Percentiles rank a stretch among this genome's conserved stretches.
Conservation (phyloP, 1,284 basidiomycete genomes). For the Marasmius sp. region DNA sequence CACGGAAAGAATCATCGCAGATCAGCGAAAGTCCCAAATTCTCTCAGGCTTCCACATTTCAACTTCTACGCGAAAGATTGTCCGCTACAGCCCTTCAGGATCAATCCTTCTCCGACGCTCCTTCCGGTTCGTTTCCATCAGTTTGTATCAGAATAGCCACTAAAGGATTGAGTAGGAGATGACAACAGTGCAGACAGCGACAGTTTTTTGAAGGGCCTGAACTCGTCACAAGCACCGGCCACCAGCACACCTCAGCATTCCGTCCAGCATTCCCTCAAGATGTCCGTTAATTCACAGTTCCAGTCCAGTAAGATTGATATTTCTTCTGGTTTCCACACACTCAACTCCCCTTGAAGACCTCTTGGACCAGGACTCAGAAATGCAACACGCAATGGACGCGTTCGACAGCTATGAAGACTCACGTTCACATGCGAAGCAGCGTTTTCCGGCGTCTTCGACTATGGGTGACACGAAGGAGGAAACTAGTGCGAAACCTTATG, state of each 20-base stretch:
- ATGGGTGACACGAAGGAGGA: not conserved
- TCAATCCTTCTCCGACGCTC: constrained; percentile 3
- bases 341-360: constrained; percentile 46
- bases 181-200: constrained; percentile 38
- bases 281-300: constrained; percentile 49
- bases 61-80: constrained; percentile 49
- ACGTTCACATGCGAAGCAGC: constrained; percentile 16
- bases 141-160: not conserved
- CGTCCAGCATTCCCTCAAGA: constrained; percentile 54
- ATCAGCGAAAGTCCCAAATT: constrained; percentile 2
- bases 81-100: constrained; percentile 36
- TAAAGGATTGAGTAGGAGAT: not conserved
- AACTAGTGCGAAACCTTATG: too few relatives aligned
- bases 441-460: not conserved
- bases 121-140: constrained; percentile 27
- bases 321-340: not conserved
- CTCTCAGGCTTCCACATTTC: constrained; percentile 47
- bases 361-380: constrained; percentile 69
- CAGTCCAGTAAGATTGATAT: constrained; percentile 54
- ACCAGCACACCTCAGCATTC: constrained; percentile 59
- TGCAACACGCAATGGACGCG: constrained; percentile 65
- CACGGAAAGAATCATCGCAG: not conserved
- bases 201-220: constrained; percentile 34
- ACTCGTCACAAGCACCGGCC: constrained; percentile 38
- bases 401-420: constrained; percentile 50